Percentiles rank a stretch among this genome's conserved stretches.
These are phyloP conservation scores for Bipolaris sorokiniana DNA, from an alignment of 2,329 filamentous ascomycete genomes.

Conservation along the genomic window DNA sequence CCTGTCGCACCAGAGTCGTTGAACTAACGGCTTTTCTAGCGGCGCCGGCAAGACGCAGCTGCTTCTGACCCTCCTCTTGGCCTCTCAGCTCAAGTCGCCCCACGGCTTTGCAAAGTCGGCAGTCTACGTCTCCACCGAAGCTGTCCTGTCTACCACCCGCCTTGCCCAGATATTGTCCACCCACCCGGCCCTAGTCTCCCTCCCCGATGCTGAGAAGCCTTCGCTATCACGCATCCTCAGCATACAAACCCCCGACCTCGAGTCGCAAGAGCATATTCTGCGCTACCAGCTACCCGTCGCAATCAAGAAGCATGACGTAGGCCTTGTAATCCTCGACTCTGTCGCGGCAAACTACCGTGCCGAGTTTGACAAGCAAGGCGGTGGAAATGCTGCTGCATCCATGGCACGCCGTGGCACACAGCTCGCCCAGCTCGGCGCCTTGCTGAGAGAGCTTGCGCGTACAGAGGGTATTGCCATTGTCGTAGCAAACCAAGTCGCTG, in stretches of 20 bases:
- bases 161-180: conserved; percentile 76
- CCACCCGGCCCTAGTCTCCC: conserved; percentile 65
- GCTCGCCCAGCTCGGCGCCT: conserved; percentile 75
- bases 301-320: conserved; percentile 74
- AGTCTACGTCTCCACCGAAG: conserved; percentile 94
- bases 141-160: conserved; percentile 79
- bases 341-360: conserved; percentile 95
- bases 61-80: conserved; percentile 81
- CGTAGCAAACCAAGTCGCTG: conserved; percentile 93
- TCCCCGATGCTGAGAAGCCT: conserved; percentile 56
- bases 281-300: conserved; percentile 90
- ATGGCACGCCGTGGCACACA: conserved; percentile 79
- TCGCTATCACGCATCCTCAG: conserved; percentile 79
- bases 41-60: conserved; percentile 96
- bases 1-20: neutral
- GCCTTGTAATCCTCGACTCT: conserved; percentile 86
- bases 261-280: conserved; percentile 94
- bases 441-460: conserved; percentile 77
- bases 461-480: conserved; percentile 81
- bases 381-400: conserved; percentile 43
- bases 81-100: conserved; percentile 79
- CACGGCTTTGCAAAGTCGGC: conserved; percentile 74
- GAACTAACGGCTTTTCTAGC: conserved; percentile 50
- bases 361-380: conserved; percentile 72
- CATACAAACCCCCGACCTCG: conserved; percentile 85